Evolutionary conservation across 2,329 filamentous ascomycete genomes (phyloP).

Genomic region (Calonectria leucothoes): DNA sequence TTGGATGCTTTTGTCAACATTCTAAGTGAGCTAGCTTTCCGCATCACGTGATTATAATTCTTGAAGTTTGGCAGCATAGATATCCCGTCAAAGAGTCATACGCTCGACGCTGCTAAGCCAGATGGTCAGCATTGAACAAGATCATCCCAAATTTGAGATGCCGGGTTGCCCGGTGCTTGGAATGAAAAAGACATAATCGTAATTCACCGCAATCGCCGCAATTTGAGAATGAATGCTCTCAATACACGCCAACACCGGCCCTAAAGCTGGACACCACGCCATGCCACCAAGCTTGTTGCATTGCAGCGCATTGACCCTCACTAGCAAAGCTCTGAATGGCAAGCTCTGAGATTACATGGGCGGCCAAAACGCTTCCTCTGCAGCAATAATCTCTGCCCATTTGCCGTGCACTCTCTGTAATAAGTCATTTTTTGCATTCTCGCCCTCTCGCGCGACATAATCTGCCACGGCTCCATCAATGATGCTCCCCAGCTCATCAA

Average conservation of each 20-base stretch:
- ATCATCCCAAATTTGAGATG: no score
- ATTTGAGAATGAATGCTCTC: background rate
- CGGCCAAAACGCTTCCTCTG: constrained; percentile 72
- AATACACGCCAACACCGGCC: background rate
- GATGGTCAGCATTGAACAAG: no score
- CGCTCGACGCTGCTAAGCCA: no score
- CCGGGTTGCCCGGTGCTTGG: no score
- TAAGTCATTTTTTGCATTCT: constrained; percentile 44
- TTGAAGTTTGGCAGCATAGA: no score
- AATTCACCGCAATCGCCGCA: background rate
- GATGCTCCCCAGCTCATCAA: constrained; percentile 64
- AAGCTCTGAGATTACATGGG: constrained; percentile 14
- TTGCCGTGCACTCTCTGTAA: constrained; percentile 54
- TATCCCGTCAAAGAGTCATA: no score
- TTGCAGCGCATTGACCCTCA: background rate
- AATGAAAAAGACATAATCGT: no score
- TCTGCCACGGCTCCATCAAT: constrained; percentile 64
- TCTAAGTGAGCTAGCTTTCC: no score
- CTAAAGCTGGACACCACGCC: background rate
- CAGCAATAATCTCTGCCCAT: constrained; percentile 63
- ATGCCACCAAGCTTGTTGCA: background rate
- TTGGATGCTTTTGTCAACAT: no score
- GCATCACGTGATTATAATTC: background rate
- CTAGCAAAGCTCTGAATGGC: background rate
- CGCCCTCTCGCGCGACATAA: constrained; percentile 49